Conservation (phyloP, 257 asterid genomes). For the Solanum corneliomulleri region DNA sequence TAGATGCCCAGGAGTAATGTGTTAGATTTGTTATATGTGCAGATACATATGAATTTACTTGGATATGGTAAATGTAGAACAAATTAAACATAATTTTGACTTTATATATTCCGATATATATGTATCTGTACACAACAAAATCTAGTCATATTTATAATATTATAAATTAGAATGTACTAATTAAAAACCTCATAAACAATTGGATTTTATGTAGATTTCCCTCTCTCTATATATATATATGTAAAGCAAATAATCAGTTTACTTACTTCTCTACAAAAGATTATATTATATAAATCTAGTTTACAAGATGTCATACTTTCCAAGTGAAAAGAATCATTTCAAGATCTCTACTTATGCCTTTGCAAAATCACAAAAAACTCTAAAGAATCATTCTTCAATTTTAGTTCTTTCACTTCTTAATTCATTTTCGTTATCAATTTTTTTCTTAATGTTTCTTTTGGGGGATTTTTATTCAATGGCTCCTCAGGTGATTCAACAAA, state of each 20-base stretch:
- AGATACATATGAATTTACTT: neutral
- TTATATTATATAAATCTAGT: neutral
- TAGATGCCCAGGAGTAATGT: neutral
- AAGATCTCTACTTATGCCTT: neutral
- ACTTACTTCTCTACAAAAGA: neutral
- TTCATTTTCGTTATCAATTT: neutral
- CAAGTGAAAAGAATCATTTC: neutral
- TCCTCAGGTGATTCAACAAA: neutral
- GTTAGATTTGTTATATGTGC: neutral
- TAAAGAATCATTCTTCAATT: neutral
- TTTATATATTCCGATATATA: too few relatives aligned
- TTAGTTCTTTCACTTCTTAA: neutral
- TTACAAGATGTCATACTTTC: neutral
- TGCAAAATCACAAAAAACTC: neutral
- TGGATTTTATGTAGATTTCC: too few relatives aligned
- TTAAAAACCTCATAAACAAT: too few relatives aligned
- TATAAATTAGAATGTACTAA: neutral
- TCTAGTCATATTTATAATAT: neutral
- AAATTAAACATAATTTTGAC: neutral
- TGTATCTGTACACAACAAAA: neutral
- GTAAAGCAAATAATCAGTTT: neutral
- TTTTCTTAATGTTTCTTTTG: neutral
- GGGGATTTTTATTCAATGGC: neutral
- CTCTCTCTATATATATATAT: too few relatives aligned
- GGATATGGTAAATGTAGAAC: too few relatives aligned